These are phyloP conservation scores for Microascus cirrosus DNA, from an alignment of 2,329 filamentous ascomycete species.

Conservation along the genomic window DNA sequence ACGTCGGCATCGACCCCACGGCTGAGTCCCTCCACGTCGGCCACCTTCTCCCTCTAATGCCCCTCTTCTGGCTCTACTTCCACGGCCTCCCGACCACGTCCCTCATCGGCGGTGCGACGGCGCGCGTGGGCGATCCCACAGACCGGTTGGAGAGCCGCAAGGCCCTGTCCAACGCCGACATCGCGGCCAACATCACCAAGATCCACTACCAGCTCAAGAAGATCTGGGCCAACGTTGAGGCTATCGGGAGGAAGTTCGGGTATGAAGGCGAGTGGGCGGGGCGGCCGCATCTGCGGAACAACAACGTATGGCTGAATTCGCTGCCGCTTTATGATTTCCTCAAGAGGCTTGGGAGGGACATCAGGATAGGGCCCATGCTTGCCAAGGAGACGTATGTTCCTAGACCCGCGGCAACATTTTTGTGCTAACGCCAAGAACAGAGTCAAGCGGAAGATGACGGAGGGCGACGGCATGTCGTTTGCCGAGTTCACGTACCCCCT, in stretches of 20 bases:
- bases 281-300: slow-evolving; percentile 62
- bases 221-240: slow-evolving; percentile 65
- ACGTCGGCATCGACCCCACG: slow-evolving; percentile 76
- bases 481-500: slow-evolving; percentile 89
- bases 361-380: slow-evolving; percentile 78
- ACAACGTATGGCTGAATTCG: slow-evolving; percentile 71
- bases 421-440: slow-evolving; percentile 11
- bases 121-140: slow-evolving; percentile 68
- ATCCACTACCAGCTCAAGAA: slow-evolving; percentile 60
- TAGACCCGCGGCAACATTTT: background rate
- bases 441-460: slow-evolving; percentile 73
- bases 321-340: slow-evolving; percentile 65
- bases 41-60: slow-evolving; percentile 72
- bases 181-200: slow-evolving; percentile 53
- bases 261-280: slow-evolving; percentile 54
- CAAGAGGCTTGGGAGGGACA: slow-evolving; percentile 58
- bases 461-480: slow-evolving; percentile 85
- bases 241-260: slow-evolving; percentile 52
- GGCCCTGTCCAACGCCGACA: slow-evolving; percentile 35
- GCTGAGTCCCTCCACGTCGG: slow-evolving; percentile 70
- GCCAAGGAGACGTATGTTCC: slow-evolving; percentile 68
- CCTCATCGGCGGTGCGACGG: slow-evolving; percentile 64
- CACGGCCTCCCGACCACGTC: slow-evolving; percentile 59
- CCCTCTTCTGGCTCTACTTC: slow-evolving; percentile 74
- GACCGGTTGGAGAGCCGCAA: slow-evolving; percentile 53